Evolutionary conservation across 345 rosid genomes (phyloP), one percentile per base, ranked within the genome.

Genomic region (Moricandia moricandioides): DNA sequence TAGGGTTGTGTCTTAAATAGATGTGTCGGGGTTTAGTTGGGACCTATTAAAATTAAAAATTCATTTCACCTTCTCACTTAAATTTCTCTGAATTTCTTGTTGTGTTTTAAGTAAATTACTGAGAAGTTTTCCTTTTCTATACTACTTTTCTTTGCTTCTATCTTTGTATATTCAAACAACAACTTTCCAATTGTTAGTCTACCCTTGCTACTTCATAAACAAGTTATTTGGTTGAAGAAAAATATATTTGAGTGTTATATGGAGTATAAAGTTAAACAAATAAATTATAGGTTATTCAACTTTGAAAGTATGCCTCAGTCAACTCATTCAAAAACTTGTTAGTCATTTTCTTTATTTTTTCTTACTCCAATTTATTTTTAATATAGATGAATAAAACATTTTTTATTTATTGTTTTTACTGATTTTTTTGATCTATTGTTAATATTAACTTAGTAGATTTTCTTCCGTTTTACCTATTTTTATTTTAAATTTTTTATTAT

Each of bases 51-150:
- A 35, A 43, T 21, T 31, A 3, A 70, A 63, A 0, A 21, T 63
- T 40, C 49, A 21, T 62, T 18, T 62, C 10, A 63, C 0, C 33
- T 54, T 39, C 69, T 54, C 57, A 35, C 33, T 26, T 30, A 37
- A 59, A 61, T 75, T 68, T 37, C 64, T 69, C 1, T 8, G 47
- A 34, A 69, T 39, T 62, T 69, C 72, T 67, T 65, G 24, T 17
- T 29, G 5, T 14, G 5, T 6, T 18, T 18, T 4, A 11, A 47
- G 62, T 75, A 62, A 76, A 76, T 60, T 76, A 63, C 75, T 69
- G 24, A 11, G 75, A 56, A 76, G 35, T 30, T 63, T 76, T 62
- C 30, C 21, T 3, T 12, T 71, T 18, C 5, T 24, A 2, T 4
- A 1, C 55, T 57, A 39, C 39, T 51, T 63, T 72, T 35, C 43